Evolutionary conservation across 2,329 filamentous ascomycete genomes (phyloP), one percentile per base, ranked within the genome.

Genomic region (Colletotrichum gloeosporioides): DNA sequence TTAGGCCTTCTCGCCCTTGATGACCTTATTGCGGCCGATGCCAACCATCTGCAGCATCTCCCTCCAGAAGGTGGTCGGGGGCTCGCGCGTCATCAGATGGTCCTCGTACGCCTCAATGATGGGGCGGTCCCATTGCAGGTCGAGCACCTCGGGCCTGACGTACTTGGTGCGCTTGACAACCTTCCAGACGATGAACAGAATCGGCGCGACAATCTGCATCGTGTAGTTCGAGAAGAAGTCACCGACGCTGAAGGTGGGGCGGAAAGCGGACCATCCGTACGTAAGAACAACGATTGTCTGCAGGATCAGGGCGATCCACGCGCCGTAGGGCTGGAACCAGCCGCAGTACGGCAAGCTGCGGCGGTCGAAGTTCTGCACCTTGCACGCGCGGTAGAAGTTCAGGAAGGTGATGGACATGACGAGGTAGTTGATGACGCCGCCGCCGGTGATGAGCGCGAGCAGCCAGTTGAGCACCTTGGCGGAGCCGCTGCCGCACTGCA

Each of bases 401-500:
- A 94, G 84, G 0, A 91, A 93, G 1, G 92, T 89, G 70, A 93
- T 86, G 44, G 70, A 73, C 65, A 76, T 76, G 39, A 76, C 75
- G 69, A 77, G 63, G 63, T 77, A 77, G 55, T 77, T 77, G 65
- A 77, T 76, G 36, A 77, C 65, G 27, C 73, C 75, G 27, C 73
- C 73, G 8, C 91, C 89, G 75, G 94, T 94, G 72, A 90, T 88
- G 78, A 91, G 89, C 92, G 92, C 94, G 66, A 90, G 91, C 6
- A 94, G 84, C 83, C 93, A 92, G 81, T 93, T 93, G 0, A 92
- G 93, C 0, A 94, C 92, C 13, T 92, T 92, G 71, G 94, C 91
- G 62, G 94, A 89, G 74, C 88, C 89, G 65, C 62, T 73, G 34
- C 70, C 3, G 18, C 8, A 61, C 31, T 34, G 66, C 27, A 78